phyloP scores from a whole-genome alignment of 179 eudicot species.

The Corrigiola litoralis region DNA sequence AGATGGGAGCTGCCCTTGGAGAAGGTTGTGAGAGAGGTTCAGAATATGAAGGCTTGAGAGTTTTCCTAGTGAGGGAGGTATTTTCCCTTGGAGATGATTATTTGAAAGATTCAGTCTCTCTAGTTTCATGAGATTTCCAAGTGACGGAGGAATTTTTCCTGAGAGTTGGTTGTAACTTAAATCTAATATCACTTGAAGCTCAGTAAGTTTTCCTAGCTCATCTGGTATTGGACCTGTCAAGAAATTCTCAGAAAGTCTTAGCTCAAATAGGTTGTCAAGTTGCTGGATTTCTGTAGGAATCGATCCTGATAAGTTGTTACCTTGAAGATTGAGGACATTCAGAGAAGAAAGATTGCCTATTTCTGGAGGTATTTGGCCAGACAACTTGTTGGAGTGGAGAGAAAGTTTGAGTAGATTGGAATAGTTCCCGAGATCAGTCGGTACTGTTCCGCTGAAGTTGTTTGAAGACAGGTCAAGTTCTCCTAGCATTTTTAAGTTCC shows the following conservation, averaged over 20 bases:
- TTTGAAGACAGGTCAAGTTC: slow-evolving; percentile 75
- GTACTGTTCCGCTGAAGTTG: slow-evolving; percentile 60
- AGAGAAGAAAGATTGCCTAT: slow-evolving; percentile 57
- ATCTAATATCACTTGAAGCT: slow-evolving; percentile 77
- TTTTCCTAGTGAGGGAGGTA: slow-evolving; percentile 61
- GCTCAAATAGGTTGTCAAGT: slow-evolving; percentile 65
- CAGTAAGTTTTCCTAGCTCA: slow-evolving; percentile 60
- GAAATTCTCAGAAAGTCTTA: slow-evolving; percentile 57
- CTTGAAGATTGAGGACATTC: slow-evolving; percentile 67
- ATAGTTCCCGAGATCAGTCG: slow-evolving; percentile 56
- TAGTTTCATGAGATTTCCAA: slow-evolving; percentile 67
- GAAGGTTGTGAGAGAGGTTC: slow-evolving; percentile 63
- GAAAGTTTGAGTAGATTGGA: slow-evolving; percentile 64
- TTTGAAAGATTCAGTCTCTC: slow-evolving; percentile 74
- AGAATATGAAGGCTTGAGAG: slow-evolving; percentile 69
- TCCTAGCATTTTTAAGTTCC: slow-evolving; percentile 56
- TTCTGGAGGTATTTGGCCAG: slow-evolving; percentile 66
- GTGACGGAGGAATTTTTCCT: slow-evolving; percentile 64
- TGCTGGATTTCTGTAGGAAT: slow-evolving; percentile 67
- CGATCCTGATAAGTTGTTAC: slow-evolving; percentile 62
- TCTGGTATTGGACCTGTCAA: slow-evolving; percentile 63
- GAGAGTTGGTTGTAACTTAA: slow-evolving; percentile 54
- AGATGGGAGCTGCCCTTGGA: slow-evolving; percentile 62
- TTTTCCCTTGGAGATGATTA: slow-evolving; percentile 52
- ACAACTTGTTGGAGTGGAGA: slow-evolving; percentile 53